Base-by-base conservation (phyloP, 306 rosid species). In the Begonia fuchsioides region DNA sequence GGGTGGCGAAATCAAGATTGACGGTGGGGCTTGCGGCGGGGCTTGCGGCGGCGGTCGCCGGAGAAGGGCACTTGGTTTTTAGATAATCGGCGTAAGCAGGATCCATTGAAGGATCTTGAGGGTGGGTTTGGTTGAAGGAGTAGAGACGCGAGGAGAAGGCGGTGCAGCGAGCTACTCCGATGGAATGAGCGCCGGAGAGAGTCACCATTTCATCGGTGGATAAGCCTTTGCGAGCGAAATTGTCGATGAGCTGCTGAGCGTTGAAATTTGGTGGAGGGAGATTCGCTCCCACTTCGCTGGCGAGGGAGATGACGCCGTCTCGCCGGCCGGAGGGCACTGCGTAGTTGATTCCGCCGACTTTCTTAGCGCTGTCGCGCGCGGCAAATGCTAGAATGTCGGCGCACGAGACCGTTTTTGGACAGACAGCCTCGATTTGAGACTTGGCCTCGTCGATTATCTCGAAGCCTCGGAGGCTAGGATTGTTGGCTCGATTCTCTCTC, bases 121-220 rank as follows among this genome's bases (percentile, higher is more conserved):
- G 11, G 6, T 13, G 14, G 2, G 13, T 39, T 11, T 11, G 45
- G 50, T 59, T 40, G 39, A 59, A 59, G 7, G 41, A 57, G 13
- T 38, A 57, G 9, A 57, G 53, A 1, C 54, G 62, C 1, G 39
- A 38, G n/a, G 13, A 58, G 38, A 59, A 50, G 9, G 13, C 32
- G 3, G 3, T 16, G 50, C 63, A 59, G 12, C 48, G 44, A 0
- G 56, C 26, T 0, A 19, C 15, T 5, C 63, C 63, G 11, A 59
- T 59, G 12, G 63, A 59, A 12, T 59, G 63, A 38, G 63, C 56
- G 2, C 63, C 64, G 8, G 64, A 59, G 17, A 59, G 64, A 11
- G 64, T 49, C 8, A 59, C 64, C 16, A 35, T 35, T 35, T 59
- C 64, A 9, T 15, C 35, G 5, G 51, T 13, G 10, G 64, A 50